Conservation (phyloP, 2,329 filamentous ascomycete species). For the Rachicladosporium sp. region DNA sequence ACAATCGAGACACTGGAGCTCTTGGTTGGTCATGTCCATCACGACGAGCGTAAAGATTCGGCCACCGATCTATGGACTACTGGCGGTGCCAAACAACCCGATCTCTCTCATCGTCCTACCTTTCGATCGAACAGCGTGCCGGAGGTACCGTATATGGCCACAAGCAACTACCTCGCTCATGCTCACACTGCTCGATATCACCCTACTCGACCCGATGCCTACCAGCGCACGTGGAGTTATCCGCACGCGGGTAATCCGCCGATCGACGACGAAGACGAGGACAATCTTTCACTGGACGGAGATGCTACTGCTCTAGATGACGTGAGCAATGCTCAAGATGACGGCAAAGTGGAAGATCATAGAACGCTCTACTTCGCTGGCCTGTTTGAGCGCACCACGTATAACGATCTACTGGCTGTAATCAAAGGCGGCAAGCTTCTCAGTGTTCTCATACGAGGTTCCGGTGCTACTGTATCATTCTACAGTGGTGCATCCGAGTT, state of each 20-base stretch:
- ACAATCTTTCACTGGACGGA: slow-evolving; percentile 13
- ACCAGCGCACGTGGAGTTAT: not conserved
- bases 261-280: slow-evolving; percentile 3
- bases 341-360: not conserved
- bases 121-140: no score
- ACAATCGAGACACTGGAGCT: slow-evolving; percentile 38
- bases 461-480: slow-evolving; percentile 57
- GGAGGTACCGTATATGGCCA: no score
- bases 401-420: slow-evolving; percentile 51
- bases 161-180: slow-evolving; percentile 1
- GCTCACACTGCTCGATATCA: not conserved
- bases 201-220: not conserved
- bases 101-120: no score
- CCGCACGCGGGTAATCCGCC: no score
- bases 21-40: slow-evolving; percentile 23
- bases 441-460: slow-evolving; percentile 56
- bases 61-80: not conserved
- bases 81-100: no score
- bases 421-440: slow-evolving; percentile 60
- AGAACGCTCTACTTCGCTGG: slow-evolving; percentile 53
- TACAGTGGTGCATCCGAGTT: slow-evolving; percentile 52
- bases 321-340: slow-evolving; percentile 1
- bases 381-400: slow-evolving; percentile 49
- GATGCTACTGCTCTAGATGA: slow-evolving; percentile 2
- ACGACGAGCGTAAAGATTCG: slow-evolving; percentile 11